These are phyloP conservation scores for Albizia julibrissin DNA, from an alignment of 306 rosid species.

Conservation along the genomic window DNA sequence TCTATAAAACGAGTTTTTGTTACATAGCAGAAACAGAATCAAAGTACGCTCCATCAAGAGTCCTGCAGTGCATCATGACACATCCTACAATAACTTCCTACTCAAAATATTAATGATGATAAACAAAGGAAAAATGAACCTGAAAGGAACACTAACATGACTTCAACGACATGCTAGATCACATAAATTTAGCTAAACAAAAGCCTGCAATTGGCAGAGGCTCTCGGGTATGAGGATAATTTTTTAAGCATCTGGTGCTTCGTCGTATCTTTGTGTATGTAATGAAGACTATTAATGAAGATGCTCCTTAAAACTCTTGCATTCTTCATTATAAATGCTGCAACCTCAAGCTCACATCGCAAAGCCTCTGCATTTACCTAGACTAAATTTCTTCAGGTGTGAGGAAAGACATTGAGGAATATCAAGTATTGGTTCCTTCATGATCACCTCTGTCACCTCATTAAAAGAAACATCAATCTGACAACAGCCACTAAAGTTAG, in stretches of 20 bases:
- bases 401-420: background rate
- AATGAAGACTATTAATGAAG: no score
- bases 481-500: background rate
- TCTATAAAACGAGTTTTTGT: background rate
- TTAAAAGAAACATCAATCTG: background rate
- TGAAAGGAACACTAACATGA: background rate
- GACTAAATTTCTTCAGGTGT: background rate
- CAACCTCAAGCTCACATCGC: background rate
- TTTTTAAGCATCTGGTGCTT: no score
- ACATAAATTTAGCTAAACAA: background rate
- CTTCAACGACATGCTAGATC: background rate
- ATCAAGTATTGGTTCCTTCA: background rate
- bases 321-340: no score
- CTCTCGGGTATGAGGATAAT: background rate
- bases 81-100: no score
- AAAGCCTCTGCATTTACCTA: background rate
- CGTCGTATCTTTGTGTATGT: no score
- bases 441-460: background rate
- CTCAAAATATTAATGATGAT: background rate
- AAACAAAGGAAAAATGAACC: background rate
- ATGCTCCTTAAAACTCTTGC: background rate
- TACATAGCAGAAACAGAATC: background rate
- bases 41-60: background rate
- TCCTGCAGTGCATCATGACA: no score
- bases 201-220: background rate